These are phyloP conservation scores for Oemleria cerasiformis DNA, from an alignment of 306 rosid genomes.

Conservation along the genomic window DNA sequence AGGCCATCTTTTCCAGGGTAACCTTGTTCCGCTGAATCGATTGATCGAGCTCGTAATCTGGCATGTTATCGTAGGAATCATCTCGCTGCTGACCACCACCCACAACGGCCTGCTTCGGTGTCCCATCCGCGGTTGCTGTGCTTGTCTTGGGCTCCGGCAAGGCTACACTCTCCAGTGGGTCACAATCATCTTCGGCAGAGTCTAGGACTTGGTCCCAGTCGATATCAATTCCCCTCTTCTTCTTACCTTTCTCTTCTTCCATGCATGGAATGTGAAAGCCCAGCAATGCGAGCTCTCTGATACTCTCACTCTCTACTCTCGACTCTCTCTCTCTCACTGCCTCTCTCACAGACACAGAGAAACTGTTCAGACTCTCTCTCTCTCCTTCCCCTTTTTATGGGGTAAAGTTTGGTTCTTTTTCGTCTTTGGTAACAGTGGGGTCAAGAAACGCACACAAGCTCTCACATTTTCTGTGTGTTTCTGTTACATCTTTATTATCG, in stretches of 20 bases:
- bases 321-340: neutral
- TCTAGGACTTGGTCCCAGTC: slow-evolving; percentile 30
- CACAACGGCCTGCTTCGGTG: slow-evolving; percentile 9
- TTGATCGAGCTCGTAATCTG: slow-evolving; percentile 39
- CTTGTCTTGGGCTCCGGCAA: slow-evolving; percentile 21
- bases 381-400: neutral
- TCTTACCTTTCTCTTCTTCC: slow-evolving; percentile 28
- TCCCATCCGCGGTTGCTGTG: slow-evolving; percentile 1
- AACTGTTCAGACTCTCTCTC: neutral
- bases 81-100: slow-evolving; percentile 24
- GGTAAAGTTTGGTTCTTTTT: neutral
- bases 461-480: no score
- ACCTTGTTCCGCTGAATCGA: slow-evolving; percentile 25
- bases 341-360: neutral
- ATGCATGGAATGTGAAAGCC: slow-evolving; percentile 24
- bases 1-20: neutral
- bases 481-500: no score
- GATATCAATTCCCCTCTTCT: slow-evolving; percentile 21
- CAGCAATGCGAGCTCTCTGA: neutral
- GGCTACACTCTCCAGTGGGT: slow-evolving; percentile 26
- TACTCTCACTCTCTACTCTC: neutral
- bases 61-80: neutral
- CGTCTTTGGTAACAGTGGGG: neutral
- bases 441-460: neutral
- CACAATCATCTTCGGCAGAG: slow-evolving; percentile 6